Conservation (phyloP, 176 grass and related monocot genomes). For the Poa pratensis region DNA sequence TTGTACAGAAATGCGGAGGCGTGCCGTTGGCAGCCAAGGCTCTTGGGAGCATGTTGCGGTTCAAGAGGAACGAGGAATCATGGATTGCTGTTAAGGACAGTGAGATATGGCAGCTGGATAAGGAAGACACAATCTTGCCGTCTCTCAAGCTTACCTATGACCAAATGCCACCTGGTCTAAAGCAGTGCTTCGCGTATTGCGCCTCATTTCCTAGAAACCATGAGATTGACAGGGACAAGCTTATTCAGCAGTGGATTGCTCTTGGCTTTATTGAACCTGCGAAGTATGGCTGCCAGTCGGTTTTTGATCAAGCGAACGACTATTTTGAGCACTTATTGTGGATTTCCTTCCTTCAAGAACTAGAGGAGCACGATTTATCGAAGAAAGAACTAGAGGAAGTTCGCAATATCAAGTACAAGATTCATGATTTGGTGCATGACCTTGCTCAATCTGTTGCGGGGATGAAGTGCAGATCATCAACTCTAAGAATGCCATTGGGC, state of each 20-base stretch:
- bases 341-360: constrained; percentile 71
- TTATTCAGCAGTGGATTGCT: constrained; percentile 70
- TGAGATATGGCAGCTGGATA: constrained; percentile 53
- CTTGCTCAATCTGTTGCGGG: constrained; percentile 59
- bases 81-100: constrained; percentile 58
- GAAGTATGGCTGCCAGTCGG: constrained; percentile 16
- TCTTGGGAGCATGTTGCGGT: constrained; percentile 65
- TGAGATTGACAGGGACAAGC: constrained; percentile 59
- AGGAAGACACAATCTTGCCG: constrained; percentile 47
- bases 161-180: constrained; percentile 54
- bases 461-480: constrained; percentile 54
- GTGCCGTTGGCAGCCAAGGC: constrained; percentile 60
- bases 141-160: constrained; percentile 67
- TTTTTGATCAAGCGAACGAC: constrained; percentile 49
- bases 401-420: constrained; percentile 52
- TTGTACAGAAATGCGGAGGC: constrained; percentile 51
- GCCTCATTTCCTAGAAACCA: constrained; percentile 60
- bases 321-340: constrained; percentile 57
- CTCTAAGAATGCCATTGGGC: constrained; percentile 17
- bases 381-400: constrained; percentile 43
- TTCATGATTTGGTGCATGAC: constrained; percentile 70
- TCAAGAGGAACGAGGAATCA: constrained; percentile 46
- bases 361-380: constrained; percentile 42
- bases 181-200: constrained; percentile 72
- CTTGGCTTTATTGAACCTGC: constrained; percentile 55